Conservation (phyloP, 2,329 filamentous ascomycete species). For the Sarocladium oryzae region DNA sequence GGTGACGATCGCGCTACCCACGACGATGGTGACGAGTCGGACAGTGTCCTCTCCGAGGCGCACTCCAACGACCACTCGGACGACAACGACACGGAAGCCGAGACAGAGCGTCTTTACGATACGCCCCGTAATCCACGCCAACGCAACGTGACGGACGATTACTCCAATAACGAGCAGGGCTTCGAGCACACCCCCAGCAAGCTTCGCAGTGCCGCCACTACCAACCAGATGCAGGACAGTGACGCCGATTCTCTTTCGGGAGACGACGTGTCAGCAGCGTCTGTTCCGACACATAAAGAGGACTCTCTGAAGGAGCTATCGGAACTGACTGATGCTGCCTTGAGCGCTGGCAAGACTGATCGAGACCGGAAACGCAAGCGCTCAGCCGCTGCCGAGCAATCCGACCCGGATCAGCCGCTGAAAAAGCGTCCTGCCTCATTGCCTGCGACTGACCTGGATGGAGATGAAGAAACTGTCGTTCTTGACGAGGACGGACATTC, state of each 20-base stretch:
- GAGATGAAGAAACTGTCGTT: slow-evolving; percentile 22
- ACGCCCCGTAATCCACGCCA: slow-evolving; percentile 67
- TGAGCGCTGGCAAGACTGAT: not conserved
- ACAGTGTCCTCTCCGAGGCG: slow-evolving; percentile 51
- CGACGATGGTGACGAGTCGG: slow-evolving; percentile 34
- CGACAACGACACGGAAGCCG: slow-evolving; percentile 71
- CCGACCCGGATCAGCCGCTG: slow-evolving; percentile 40
- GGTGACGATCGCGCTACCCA: slow-evolving; percentile 20
- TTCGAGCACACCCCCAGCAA: slow-evolving; percentile 72
- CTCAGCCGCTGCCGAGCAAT: slow-evolving; percentile 36
- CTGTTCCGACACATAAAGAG: not conserved
- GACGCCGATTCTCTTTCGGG: slow-evolving; percentile 36
- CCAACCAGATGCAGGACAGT: slow-evolving; percentile 29
- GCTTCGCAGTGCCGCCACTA: slow-evolving; percentile 47
- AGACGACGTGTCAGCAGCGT: slow-evolving; percentile 24
- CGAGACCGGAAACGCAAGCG: slow-evolving; percentile 45
- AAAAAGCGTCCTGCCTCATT: slow-evolving; percentile 50
- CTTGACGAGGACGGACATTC: slow-evolving; percentile 30
- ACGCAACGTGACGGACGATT: slow-evolving; percentile 53
- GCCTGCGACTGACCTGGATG: slow-evolving; percentile 29
- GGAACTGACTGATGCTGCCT: slow-evolving; percentile 1
- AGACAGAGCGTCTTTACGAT: slow-evolving; percentile 86
- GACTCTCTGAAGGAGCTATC: slow-evolving; percentile 5
- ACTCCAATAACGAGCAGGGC: slow-evolving; percentile 44
- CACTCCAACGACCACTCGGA: slow-evolving; percentile 33